Conservation (phyloP, 139 green algal species). For the Eudorina sp. region DNA sequence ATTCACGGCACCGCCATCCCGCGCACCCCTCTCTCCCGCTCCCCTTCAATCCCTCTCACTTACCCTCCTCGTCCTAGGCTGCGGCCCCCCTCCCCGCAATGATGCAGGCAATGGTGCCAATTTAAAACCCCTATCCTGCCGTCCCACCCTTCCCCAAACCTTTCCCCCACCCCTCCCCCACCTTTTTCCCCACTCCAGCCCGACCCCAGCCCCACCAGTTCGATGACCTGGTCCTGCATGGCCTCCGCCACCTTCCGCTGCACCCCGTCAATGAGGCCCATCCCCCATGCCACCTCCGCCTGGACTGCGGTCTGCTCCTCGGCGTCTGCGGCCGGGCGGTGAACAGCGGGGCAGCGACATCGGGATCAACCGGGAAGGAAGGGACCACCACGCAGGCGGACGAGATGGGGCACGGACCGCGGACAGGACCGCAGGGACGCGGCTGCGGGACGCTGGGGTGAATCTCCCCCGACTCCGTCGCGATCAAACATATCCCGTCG, state of each 20-base stretch:
- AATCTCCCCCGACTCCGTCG: too few species aligned
- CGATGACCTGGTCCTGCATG: slow-evolving; percentile 61
- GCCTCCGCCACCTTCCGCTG: slow-evolving; percentile 57
- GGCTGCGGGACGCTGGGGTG: too few species aligned
- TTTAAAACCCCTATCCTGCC: too few species aligned
- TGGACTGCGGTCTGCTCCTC: slow-evolving; percentile 67
- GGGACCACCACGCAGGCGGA: too few species aligned
- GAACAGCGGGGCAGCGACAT: background rate
- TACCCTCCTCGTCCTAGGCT: too few species aligned
- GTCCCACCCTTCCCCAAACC: too few species aligned
- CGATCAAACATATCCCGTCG: too few species aligned
- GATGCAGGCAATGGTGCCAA: too few species aligned
- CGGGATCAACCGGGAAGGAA: background rate
- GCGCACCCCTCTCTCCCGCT: background rate
- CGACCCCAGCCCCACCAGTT: slow-evolving; percentile 48
- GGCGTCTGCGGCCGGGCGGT: slow-evolving; percentile 58
- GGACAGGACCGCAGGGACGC: too few species aligned
- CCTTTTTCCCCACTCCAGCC: background rate
- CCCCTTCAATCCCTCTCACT: background rate
- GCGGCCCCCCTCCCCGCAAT: too few species aligned
- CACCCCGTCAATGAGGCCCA: slow-evolving; percentile 66
- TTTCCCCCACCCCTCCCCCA: background rate
- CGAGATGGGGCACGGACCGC: too few species aligned
- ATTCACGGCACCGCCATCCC: background rate
- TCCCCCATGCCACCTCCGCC: slow-evolving; percentile 64